Conservation (phyloP, 1,139 yeast species). For the Candida smagusa region DNA sequence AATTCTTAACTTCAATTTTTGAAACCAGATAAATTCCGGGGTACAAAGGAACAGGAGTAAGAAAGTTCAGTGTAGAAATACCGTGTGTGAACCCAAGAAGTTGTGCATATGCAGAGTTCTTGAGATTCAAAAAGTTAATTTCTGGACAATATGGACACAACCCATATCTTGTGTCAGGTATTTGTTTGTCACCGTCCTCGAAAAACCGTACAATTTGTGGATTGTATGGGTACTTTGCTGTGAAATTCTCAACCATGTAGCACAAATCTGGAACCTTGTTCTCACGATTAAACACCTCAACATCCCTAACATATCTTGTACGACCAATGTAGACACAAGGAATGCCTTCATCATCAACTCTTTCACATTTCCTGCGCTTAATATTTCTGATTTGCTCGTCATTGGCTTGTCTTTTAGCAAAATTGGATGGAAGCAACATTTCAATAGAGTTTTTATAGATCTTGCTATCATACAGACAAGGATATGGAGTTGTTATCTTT, state of each 20-base stretch:
- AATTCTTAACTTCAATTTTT: constrained; percentile 8
- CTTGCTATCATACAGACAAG: constrained; percentile 1
- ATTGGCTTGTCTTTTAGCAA: neutral
- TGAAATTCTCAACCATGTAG: neutral
- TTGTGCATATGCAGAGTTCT: constrained; percentile 31
- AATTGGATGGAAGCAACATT: constrained; percentile 1
- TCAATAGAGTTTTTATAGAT: neutral
- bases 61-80: constrained; percentile 14
- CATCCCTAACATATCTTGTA: neutral
- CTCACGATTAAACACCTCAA: neutral
- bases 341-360: neutral
- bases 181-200: constrained; percentile 6
- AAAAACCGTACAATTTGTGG: constrained; percentile 1
- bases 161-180: constrained; percentile 26
- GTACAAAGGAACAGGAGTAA: constrained; percentile 16
- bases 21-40: constrained; percentile 12
- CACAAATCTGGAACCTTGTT: neutral
- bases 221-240: constrained; percentile 1
- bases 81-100: constrained; percentile 34
- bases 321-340: constrained; percentile 2
- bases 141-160: constrained; percentile 32
- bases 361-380: neutral
- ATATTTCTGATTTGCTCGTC: neutral
- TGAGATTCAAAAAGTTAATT: constrained; percentile 24
- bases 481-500: neutral